These are phyloP conservation scores for Lentithecium fluviatile DNA, from an alignment of 495 filamentous ascomycete genomes.

Conservation along the genomic window DNA sequence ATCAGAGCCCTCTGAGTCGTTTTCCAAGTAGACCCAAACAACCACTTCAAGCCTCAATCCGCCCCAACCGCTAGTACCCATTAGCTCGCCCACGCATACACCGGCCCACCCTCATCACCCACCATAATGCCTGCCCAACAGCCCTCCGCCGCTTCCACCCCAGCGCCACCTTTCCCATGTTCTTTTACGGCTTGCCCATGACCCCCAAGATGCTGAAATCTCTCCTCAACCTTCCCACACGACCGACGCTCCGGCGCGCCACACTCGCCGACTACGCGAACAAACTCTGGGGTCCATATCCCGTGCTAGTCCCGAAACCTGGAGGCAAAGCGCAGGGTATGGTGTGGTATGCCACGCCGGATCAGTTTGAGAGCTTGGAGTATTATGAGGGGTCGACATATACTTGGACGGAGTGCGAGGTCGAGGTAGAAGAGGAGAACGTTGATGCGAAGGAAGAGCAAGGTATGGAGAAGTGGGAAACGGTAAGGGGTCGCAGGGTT, in stretches of 20 bases:
- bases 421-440: not conserved
- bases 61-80: no score
- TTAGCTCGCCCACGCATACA: no score
- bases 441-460: not conserved
- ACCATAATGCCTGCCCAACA: no score
- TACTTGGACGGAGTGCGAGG: conserved; percentile 25
- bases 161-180: conserved; percentile 23
- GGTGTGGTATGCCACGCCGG: conserved; percentile 3
- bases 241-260: not conserved
- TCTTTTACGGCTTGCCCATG: conserved; percentile 32
- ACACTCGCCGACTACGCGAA: conserved; percentile 5
- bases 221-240: not conserved
- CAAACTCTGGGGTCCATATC: conserved; percentile 28
- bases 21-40: no score
- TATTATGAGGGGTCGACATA: conserved; percentile 20
- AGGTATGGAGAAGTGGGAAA: not conserved
- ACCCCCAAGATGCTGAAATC: conserved; percentile 21
- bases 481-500: not conserved
- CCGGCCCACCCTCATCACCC: no score
- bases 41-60: no score
- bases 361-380: conserved; percentile 8
- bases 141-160: no score
- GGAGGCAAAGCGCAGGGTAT: conserved; percentile 7
- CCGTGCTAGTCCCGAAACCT: not conserved
- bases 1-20: no score